Percentiles rank a stretch among this genome's conserved stretches.
phyloP scores from a whole-genome alignment of 2,329 filamentous ascomycete genomes.

The Colletotrichum phormii region DNA sequence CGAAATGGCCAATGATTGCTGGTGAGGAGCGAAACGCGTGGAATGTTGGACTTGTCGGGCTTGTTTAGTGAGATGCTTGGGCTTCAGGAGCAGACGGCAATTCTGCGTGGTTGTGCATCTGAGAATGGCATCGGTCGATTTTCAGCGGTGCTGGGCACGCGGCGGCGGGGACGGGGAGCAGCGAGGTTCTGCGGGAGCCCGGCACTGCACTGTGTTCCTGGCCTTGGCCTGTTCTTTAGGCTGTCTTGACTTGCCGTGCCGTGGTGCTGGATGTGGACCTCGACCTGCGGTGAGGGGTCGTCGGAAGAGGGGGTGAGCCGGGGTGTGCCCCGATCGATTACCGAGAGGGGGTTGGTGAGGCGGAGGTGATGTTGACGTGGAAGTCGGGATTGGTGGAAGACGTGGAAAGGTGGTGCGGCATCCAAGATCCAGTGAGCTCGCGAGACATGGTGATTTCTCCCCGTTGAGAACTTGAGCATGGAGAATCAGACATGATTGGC shows the following conservation, averaged over 20 bases:
- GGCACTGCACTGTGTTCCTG: constrained; percentile 19
- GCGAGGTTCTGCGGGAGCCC: constrained; percentile 11
- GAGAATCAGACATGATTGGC: constrained; percentile 14
- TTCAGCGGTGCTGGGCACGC: background rate
- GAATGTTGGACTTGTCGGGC: constrained; percentile 11
- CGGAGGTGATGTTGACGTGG: background rate
- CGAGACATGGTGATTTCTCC: background rate
- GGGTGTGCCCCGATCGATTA: constrained; percentile 27
- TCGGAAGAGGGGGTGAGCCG: constrained; percentile 15
- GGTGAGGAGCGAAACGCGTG: constrained; percentile 1
- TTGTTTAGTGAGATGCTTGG: constrained; percentile 17
- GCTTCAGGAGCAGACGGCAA: background rate
- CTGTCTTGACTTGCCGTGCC: constrained; percentile 27
- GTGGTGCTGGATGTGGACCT: constrained; percentile 21
- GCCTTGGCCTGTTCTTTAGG: constrained; percentile 16
- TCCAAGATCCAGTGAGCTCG: background rate
- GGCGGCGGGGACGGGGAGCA: constrained; percentile 11
- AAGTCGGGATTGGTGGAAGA: constrained; percentile 10
- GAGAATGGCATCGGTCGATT: constrained; percentile 5
- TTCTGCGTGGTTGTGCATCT: background rate
- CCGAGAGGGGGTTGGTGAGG: constrained; percentile 18
- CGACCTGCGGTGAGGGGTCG: constrained; percentile 16
- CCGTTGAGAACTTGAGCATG: background rate
- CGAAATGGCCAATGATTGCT: constrained; percentile 6
- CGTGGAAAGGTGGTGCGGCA: constrained; percentile 24